Conservation (phyloP, 768 basidiomycete species). For the Artomyces pyxidatus region DNA sequence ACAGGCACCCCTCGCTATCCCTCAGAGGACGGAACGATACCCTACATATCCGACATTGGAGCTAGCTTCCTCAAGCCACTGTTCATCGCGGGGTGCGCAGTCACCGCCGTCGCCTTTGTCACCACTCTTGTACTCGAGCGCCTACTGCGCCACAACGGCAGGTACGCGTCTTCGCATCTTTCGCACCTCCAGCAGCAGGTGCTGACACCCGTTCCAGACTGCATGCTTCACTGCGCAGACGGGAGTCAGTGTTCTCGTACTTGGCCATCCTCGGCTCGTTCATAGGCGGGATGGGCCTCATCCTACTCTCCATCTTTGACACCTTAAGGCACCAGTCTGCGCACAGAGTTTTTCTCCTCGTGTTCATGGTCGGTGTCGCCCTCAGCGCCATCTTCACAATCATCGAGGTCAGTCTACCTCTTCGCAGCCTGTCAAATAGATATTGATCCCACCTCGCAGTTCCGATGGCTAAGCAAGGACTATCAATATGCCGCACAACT, state of each 20-base stretch:
- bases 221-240: constrained; percentile 45
- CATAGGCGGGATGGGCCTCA: constrained; percentile 57
- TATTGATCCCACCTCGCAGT: constrained; percentile 31
- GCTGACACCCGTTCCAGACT: constrained; percentile 30
- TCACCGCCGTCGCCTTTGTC: constrained; percentile 57
- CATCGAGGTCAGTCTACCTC: constrained; percentile 40
- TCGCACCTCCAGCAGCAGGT: not conserved
- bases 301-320: constrained; percentile 66
- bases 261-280: constrained; percentile 56
- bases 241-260: constrained; percentile 45
- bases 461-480: constrained; percentile 55
- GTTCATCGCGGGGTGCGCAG: constrained; percentile 56
- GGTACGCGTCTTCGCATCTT: constrained; percentile 27
- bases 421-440: not conserved
- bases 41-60: constrained; percentile 78
- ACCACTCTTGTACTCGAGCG: constrained; percentile 54
- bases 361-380: constrained; percentile 68
- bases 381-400: constrained; percentile 71
- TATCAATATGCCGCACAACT: constrained; percentile 38
- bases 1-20: constrained; percentile 53
- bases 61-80: constrained; percentile 68
- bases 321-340: constrained; percentile 41
- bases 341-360: constrained; percentile 56
- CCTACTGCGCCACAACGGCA: constrained; percentile 54
- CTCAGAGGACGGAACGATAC: constrained; percentile 46